A percentile compares a stretch with the other conserved stretches of the same genome.
phyloP scores from a whole-genome alignment of 495 filamentous ascomycete genomes.

The Saxophila tyrrhenica region DNA sequence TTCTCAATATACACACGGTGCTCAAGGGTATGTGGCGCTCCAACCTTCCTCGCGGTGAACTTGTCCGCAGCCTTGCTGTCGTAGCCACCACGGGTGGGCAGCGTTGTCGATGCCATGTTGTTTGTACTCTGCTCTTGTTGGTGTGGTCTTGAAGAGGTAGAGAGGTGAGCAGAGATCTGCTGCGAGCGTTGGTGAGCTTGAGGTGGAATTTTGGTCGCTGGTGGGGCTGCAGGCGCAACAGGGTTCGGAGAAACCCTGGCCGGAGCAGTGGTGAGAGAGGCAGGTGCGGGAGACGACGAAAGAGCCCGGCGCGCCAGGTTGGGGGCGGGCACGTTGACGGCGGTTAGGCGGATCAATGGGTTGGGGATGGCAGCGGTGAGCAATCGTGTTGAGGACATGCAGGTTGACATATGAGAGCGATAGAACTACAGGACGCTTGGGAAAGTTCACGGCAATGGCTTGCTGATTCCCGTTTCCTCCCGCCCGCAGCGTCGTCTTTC shows the following conservation, averaged over 20 bases:
- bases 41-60: slow-evolving; percentile 74
- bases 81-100: slow-evolving; percentile 47
- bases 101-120: slow-evolving; percentile 43
- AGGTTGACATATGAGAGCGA: not conserved
- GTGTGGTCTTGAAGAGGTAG: slow-evolving; percentile 25
- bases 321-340: not conserved
- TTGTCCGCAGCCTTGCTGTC: slow-evolving; percentile 43
- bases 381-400: not conserved
- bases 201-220: slow-evolving; percentile 14
- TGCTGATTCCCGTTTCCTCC: not conserved
- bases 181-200: slow-evolving; percentile 2
- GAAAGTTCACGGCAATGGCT: not conserved
- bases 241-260: slow-evolving; percentile 9
- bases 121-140: slow-evolving; percentile 30
- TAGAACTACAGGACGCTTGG: too few relatives aligned
- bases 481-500: not conserved
- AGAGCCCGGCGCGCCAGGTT: slow-evolving; percentile 18
- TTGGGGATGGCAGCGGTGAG: not conserved
- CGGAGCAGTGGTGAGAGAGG: slow-evolving; percentile 11
- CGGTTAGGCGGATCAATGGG: not conserved
- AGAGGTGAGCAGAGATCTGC: slow-evolving; percentile 24
- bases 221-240: slow-evolving; percentile 9
- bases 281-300: slow-evolving; percentile 4
- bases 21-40: slow-evolving; percentile 82
- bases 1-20: slow-evolving; percentile 96